Evolutionary conservation across 192 early-diverging fungal species (phyloP), one percentile per base, ranked within the genome.

Genomic region (Rhizophagus sp.): DNA sequence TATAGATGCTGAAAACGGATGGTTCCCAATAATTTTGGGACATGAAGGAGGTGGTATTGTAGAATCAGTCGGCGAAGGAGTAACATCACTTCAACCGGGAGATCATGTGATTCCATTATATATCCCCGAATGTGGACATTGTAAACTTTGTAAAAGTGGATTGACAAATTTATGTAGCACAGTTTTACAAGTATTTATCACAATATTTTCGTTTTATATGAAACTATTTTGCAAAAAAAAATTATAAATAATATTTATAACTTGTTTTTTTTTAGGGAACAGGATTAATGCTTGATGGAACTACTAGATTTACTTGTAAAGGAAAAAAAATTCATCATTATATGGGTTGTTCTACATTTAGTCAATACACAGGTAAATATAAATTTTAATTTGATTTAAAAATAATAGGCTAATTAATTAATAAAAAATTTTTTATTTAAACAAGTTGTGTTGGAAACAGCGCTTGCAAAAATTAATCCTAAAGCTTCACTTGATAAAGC

Each of bases 151-250:
- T 90, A 96, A 89, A 79, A 94, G 92, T 81, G 94, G 94, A 79
- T 98, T 97, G 86, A 99, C 97, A 69, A 99, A 99, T 87, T 90
- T 99, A n/a, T 99, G 97, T 88, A 91, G 93, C 44, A 87, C 92
- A 44, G 91, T 99, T 50, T 89, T 97, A 73, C 97, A 99, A 84
- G 89, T 87, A 86, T 76, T 4, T 19, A 41, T 36, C n/a, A 12
- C 1, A 57, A 77, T 6, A 25, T 33, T 75, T 34, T 7, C 0
- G 3, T 19, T 41, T 7, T 41, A 8, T 8, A 70, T 3, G 15
- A 3, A 44, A 1, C 2, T 70, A 41, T 44, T n/a, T 41, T 41
- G 30, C 1, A 30, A 30, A 30, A 30, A 6, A 41, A 41, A 39
- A 39, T n/a, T 44, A 12, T 0, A n/a, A n/a, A 39, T 19, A 0